Percentiles rank a stretch among this genome's conserved stretches.
phyloP scores from a whole-genome alignment of 768 basidiomycete species.

The Serendipita sp. region DNA sequence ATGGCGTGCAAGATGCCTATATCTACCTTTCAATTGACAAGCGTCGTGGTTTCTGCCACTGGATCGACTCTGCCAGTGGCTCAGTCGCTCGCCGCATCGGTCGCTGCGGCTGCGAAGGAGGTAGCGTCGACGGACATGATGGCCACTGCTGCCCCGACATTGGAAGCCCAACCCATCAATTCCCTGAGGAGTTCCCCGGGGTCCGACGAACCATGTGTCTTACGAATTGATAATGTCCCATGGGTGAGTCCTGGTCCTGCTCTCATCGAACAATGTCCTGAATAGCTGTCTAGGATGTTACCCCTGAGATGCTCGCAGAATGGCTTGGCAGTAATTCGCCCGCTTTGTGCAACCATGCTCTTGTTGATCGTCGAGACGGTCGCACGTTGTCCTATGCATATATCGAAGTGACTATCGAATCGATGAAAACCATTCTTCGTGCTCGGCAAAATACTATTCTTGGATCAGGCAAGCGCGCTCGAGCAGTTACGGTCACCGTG shows the following conservation, averaged over 20 bases:
- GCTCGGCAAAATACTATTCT: slow-evolving; percentile 40
- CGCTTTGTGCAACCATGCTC: slow-evolving; percentile 51
- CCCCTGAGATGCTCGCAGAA: slow-evolving; percentile 46
- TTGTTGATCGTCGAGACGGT: slow-evolving; percentile 55
- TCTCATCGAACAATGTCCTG: not conserved
- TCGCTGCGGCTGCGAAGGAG: slow-evolving; percentile 16
- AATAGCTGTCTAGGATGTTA: slow-evolving; percentile 46
- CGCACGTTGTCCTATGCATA: slow-evolving; percentile 78
- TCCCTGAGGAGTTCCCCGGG: not conserved
- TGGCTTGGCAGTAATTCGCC: slow-evolving; percentile 40
- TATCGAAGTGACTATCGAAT: slow-evolving; percentile 49
- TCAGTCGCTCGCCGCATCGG: not conserved
- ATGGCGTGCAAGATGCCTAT: slow-evolving; percentile 61
- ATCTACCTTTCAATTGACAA: slow-evolving; percentile 37
- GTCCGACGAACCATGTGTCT: slow-evolving; percentile 35
- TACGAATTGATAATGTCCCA: slow-evolving; percentile 77
- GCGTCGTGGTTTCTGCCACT: slow-evolving; percentile 3
- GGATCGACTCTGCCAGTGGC: slow-evolving; percentile 1
- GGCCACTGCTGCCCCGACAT: not conserved
- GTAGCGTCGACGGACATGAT: not conserved
- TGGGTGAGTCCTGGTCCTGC: slow-evolving; percentile 38
- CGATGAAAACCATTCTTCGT: slow-evolving; percentile 18
- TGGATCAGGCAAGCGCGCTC: slow-evolving; percentile 58
- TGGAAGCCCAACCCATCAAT: not conserved
- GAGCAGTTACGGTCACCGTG: slow-evolving; percentile 70